Evolutionary conservation across 108 stramenopile species (phyloP), one percentile per base, ranked within the genome.

Genomic region (Fistulifera pelliculosa): DNA sequence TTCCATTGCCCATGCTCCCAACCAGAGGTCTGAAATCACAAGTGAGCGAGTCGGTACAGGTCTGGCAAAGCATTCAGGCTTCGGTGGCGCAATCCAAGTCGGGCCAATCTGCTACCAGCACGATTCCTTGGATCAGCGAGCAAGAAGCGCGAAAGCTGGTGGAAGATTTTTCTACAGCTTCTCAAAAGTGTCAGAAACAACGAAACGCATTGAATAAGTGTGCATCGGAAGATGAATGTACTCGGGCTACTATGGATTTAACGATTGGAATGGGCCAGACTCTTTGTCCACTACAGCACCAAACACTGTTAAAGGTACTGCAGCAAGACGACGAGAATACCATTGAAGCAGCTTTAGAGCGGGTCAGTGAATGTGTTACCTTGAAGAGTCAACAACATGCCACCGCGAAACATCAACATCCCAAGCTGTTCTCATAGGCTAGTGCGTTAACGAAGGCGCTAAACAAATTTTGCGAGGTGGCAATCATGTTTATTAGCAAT

Each of bases 281-380:
- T 27, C 60, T 85, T 26, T 96, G 95, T 71, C 82, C 88, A 13
- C 61, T 93, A 4, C 92, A 93, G 57, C 81, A 90, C 52, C 48
- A 58, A 28, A 67, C 64, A 56, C 56, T 93, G 21, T 8, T 64
- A 6, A 65, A 74, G 21, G 62, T 65, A 27, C 58, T 93, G 48
- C n/a, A 54, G 12, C 61, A 55, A 19, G 54, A 74, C 14, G 75
- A 68, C 23, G 76, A 81, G 42, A 69, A 58, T 0, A 76, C 61
- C 63, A 70, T 86, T 26, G 82, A 82, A 55, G 71, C 69, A 12
- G 83, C 87, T 1, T 48, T 93, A 31, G 81, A 85, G 42, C 66
- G 66, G 10, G 55, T 87, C 58, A 66, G 72, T 0, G 69, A 76
- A 28, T 93, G 91, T 64, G 91, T 93, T 1, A 62, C 71, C 2